Conservation (phyloP, 1,284 basidiomycete species). For the Chondrostereum purpureum region DNA sequence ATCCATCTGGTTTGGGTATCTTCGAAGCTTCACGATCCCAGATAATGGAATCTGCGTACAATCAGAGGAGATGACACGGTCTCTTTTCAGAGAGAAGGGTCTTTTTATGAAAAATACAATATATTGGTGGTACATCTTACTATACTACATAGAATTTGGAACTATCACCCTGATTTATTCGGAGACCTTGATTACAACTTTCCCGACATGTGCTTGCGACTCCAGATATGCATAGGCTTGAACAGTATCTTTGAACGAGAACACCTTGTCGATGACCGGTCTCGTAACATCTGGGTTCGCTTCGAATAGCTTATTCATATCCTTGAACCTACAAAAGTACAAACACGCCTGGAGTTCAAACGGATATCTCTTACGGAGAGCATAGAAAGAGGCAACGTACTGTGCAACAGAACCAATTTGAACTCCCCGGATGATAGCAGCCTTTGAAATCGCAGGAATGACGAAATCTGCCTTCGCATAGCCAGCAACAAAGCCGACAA, state of each 20-base stretch:
- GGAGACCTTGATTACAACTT: constrained; percentile 38
- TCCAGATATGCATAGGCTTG: constrained; percentile 39
- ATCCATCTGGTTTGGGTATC: no score
- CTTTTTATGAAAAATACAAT: no score
- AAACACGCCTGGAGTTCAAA: no score
- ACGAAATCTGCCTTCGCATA: background rate
- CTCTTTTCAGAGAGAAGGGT: no score
- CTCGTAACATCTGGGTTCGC: constrained; percentile 31
- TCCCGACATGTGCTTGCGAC: constrained; percentile 39
- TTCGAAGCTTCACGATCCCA: no score
- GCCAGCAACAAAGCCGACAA: constrained; percentile 41
- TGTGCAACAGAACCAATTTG: constrained; percentile 32
- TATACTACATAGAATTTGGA: no score
- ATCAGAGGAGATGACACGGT: no score
- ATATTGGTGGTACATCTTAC: no score
- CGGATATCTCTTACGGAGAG: background rate
- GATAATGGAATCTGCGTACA: no score
- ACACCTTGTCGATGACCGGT: constrained; percentile 45
- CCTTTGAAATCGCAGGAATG: constrained; percentile 11
- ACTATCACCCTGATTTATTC: background rate
- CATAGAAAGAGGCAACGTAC: constrained; percentile 11
- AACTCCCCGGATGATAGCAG: constrained; percentile 26
- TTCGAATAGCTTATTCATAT: constrained; percentile 39
- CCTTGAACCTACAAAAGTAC: constrained; percentile 28
- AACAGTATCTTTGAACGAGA: constrained; percentile 38